Conservation (phyloP, 805 yeast species). For the Saccharomyces mikatae region DNA sequence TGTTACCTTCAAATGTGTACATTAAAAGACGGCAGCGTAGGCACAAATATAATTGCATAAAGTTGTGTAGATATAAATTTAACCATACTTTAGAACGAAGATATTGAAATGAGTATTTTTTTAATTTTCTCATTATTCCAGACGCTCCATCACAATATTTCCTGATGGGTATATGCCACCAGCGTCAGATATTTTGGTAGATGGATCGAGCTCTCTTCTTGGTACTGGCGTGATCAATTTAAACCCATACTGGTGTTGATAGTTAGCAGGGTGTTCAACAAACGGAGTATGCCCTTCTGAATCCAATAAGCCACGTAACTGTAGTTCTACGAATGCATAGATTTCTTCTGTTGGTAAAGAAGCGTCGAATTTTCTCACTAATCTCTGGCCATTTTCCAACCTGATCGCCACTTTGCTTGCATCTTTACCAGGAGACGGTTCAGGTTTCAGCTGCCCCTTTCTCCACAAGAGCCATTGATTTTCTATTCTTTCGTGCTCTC, state of each 20-base stretch:
- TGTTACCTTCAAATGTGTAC: background rate
- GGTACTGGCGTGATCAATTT: slow-evolving; percentile 50
- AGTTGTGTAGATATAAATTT: slow-evolving; percentile 3
- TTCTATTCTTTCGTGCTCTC: slow-evolving; percentile 17
- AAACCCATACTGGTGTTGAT: slow-evolving; percentile 42
- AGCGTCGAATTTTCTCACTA: slow-evolving; percentile 41
- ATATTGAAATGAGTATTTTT: background rate
- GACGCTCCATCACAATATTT: slow-evolving; percentile 44
- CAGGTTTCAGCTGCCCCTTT: slow-evolving; percentile 27
- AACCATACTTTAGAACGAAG: background rate
- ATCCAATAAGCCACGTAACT: slow-evolving; percentile 24
- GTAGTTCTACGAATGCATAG: slow-evolving; percentile 61
- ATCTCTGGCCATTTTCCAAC: slow-evolving; percentile 53
- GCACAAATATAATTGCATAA: slow-evolving; percentile 1
- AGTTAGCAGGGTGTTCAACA: slow-evolving; percentile 29
- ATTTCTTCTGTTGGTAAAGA: slow-evolving; percentile 49
- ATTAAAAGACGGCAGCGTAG: background rate
- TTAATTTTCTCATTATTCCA: slow-evolving; percentile 1
- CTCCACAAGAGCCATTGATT: slow-evolving; percentile 47
- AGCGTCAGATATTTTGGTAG: slow-evolving; percentile 35
- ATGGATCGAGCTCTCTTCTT: slow-evolving; percentile 36
- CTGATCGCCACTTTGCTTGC: slow-evolving; percentile 65
- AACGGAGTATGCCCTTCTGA: slow-evolving; percentile 16
- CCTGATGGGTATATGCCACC: slow-evolving; percentile 55
- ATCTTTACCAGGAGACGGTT: slow-evolving; percentile 19